phyloP scores from a whole-genome alignment of 2,329 filamentous ascomycete genomes.

The Neobulgaria alba region DNA sequence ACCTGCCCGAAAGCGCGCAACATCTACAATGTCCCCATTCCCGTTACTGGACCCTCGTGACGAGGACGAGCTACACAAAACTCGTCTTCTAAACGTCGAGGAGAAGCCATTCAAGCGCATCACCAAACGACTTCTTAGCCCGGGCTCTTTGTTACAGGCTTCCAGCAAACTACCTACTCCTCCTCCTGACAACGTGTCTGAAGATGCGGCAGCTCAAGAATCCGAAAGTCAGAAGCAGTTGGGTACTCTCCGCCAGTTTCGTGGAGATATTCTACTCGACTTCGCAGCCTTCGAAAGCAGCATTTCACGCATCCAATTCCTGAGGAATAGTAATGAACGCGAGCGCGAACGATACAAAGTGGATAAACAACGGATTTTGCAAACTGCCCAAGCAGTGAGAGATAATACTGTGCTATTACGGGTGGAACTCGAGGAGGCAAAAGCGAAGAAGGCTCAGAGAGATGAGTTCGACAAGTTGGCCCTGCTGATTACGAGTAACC shows the following conservation, averaged over 20 bases:
- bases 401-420: conserved; percentile 66
- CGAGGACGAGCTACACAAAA: conserved; percentile 79
- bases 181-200: conserved; percentile 47
- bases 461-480: conserved; percentile 84
- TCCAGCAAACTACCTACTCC: conserved; percentile 53
- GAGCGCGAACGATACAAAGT: conserved; percentile 77
- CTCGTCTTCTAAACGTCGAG: conserved; percentile 80
- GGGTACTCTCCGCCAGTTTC: conserved; percentile 57
- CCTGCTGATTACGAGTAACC: conserved; percentile 76
- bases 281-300: conserved; percentile 82
- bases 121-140: conserved; percentile 67
- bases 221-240: conserved; percentile 40
- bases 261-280: conserved; percentile 78
- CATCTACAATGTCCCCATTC: conserved; percentile 44
- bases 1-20: neutral
- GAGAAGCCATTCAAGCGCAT: conserved; percentile 88
- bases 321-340: conserved; percentile 70
- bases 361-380: conserved; percentile 71
- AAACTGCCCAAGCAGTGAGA: conserved; percentile 68
- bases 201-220: conserved; percentile 36
- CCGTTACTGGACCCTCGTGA: conserved; percentile 64
- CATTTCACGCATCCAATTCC: conserved; percentile 80
- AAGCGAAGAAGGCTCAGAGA: conserved; percentile 65
- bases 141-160: conserved; percentile 53
- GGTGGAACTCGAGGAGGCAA: conserved; percentile 67